Evolutionary conservation across 495 filamentous ascomycete genomes (phyloP).

Genomic region (Penicillium turbatum): DNA sequence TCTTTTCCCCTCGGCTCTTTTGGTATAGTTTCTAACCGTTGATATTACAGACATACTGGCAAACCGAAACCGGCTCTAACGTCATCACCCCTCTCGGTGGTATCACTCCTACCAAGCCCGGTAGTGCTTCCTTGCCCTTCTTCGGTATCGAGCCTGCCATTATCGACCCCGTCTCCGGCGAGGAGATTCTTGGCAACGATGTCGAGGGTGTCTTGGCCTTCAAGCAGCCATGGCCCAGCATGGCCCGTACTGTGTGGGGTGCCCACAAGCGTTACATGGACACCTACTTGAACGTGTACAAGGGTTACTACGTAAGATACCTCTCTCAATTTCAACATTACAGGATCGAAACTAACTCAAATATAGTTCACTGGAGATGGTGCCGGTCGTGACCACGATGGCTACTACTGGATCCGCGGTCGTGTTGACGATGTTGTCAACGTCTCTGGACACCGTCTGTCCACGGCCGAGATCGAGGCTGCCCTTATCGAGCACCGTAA

Average conservation of each 20-base stretch:
- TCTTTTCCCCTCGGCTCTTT: neutral
- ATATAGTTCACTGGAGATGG: slow-evolving; percentile 94
- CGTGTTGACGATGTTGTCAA: slow-evolving; percentile 99
- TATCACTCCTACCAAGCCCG: slow-evolving; percentile 54
- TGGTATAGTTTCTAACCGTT: slow-evolving; percentile 2
- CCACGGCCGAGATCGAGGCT: slow-evolving; percentile 96
- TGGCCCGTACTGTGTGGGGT: slow-evolving; percentile 98
- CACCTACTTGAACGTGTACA: slow-evolving; percentile 96
- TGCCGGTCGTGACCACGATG: slow-evolving; percentile 94
- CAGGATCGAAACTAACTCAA: slow-evolving; percentile 30
- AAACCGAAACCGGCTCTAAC: slow-evolving; percentile 97
- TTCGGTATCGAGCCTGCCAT: slow-evolving; percentile 98
- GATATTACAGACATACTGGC: slow-evolving; percentile 86
- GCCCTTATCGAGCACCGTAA: slow-evolving; percentile 86
- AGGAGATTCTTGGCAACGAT: slow-evolving; percentile 92
- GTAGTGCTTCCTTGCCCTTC: slow-evolving; percentile 63
- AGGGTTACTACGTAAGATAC: slow-evolving; percentile 87
- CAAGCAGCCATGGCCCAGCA: slow-evolving; percentile 98
- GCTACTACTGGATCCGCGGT: slow-evolving; percentile 99
- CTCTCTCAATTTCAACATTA: neutral
- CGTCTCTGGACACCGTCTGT: slow-evolving; percentile 91
- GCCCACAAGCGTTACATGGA: slow-evolving; percentile 99
- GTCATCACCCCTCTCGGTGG: slow-evolving; percentile 61
- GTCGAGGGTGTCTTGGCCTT: slow-evolving; percentile 97
- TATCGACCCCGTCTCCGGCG: slow-evolving; percentile 92